Evolutionary conservation across 768 basidiomycete species (phyloP).

Genomic region (Mycena venus): DNA sequence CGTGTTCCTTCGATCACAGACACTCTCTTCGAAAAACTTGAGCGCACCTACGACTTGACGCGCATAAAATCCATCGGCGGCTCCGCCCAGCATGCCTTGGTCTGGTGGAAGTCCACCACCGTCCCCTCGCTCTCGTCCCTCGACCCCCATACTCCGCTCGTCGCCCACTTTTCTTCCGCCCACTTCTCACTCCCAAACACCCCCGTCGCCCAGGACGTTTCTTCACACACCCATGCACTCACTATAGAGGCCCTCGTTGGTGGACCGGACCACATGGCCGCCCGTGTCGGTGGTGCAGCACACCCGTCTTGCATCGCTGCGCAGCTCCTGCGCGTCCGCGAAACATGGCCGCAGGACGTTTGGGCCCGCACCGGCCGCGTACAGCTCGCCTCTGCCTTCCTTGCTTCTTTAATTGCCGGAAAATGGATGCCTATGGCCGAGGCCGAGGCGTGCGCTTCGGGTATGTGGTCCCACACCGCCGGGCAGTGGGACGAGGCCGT

Average conservation of each 20-base stretch:
- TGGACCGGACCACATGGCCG: constrained; percentile 82
- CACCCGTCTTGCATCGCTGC: constrained; percentile 80
- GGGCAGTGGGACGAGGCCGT: constrained; percentile 80
- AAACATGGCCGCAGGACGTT: constrained; percentile 81
- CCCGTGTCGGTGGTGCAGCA: constrained; percentile 81
- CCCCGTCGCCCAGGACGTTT: constrained; percentile 84
- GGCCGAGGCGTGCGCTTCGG: constrained; percentile 83
- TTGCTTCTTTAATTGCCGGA: constrained; percentile 79
- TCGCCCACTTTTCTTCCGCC: constrained; percentile 75
- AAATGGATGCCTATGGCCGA: constrained; percentile 81
- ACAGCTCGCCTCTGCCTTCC: constrained; percentile 82
- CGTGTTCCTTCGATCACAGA: constrained; percentile 58
- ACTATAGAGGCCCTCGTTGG: constrained; percentile 83
- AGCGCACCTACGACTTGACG: constrained; percentile 75
- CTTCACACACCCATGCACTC: constrained; percentile 83
- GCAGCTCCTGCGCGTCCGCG: constrained; percentile 83
- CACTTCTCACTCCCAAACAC: constrained; percentile 81
- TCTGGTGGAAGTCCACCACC: constrained; percentile 90
- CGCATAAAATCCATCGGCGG: constrained; percentile 85
- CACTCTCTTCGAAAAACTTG: constrained; percentile 80
- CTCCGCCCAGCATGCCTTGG: constrained; percentile 84
- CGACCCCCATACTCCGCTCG: constrained; percentile 77
- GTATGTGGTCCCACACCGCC: constrained; percentile 76
- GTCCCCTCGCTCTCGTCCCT: constrained; percentile 80
- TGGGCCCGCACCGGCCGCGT: constrained; percentile 85